phyloP scores from a whole-genome alignment of 495 filamentous ascomycete genomes.

The Haplographium delicatum region DNA sequence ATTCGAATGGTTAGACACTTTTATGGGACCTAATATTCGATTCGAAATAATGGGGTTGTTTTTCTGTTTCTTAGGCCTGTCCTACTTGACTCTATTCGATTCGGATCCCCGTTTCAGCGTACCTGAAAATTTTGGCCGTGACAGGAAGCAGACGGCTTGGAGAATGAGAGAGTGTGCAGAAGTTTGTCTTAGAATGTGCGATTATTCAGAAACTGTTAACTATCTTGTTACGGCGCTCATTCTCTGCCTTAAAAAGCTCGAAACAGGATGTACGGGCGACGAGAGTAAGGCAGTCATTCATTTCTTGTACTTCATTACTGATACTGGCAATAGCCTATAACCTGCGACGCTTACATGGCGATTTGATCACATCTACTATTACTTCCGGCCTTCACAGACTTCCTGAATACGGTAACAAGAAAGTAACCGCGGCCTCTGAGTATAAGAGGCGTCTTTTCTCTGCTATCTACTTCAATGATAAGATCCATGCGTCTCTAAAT shows the following conservation, averaged over 20 bases:
- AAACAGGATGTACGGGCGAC: conserved; percentile 15
- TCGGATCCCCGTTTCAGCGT: conserved; percentile 15
- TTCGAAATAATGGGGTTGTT: conserved; percentile 24
- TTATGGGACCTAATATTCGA: conserved; percentile 20
- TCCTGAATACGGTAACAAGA: conserved; percentile 3
- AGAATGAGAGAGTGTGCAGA: conserved; percentile 22
- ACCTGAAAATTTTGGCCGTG: conserved; percentile 10
- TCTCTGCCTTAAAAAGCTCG: conserved; percentile 6
- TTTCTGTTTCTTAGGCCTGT: conserved; percentile 20
- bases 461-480: conserved; percentile 19
- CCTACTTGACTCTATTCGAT: conserved; percentile 11
- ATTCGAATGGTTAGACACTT: conserved; percentile 24
- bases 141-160: conserved; percentile 14
- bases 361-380: conserved; percentile 19
- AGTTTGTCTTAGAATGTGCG: conserved; percentile 22
- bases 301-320: background rate
- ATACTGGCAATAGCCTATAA: conserved; percentile 11
- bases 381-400: conserved; percentile 22
- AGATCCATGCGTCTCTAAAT: conserved; percentile 16
- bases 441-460: conserved; percentile 16
- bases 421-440: conserved; percentile 20
- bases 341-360: conserved; percentile 15
- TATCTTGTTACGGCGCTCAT: conserved; percentile 13
- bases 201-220: conserved; percentile 18
- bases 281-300: conserved; percentile 14